These are phyloP conservation scores for Spatholobus suberectus DNA, from an alignment of 306 rosid species.

Conservation along the genomic window DNA sequence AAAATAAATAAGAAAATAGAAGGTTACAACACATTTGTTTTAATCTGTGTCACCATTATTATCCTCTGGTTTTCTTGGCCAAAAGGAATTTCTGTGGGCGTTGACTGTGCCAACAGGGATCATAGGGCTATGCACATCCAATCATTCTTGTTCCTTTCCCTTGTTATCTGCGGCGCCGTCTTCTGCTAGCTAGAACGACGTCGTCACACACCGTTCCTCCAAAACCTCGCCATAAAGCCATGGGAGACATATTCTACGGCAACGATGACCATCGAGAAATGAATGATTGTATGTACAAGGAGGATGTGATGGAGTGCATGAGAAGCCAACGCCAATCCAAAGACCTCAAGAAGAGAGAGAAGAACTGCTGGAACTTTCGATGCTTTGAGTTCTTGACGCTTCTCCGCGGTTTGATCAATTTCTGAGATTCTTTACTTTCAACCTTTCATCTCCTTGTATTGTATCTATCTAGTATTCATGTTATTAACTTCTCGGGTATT, in stretches of 20 bases:
- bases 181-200: too few relatives aligned
- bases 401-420: neutral
- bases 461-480: too few relatives aligned
- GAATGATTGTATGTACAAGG: slow-evolving; percentile 24
- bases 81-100: neutral
- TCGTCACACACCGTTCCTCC: too few relatives aligned
- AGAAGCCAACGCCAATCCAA: slow-evolving; percentile 34
- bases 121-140: neutral
- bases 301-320: slow-evolving; percentile 46
- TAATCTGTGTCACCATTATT: too few relatives aligned
- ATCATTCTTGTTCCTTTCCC: neutral
- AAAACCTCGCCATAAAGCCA: neutral
- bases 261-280: slow-evolving; percentile 41
- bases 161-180: neutral
- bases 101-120: neutral
- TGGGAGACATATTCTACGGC: slow-evolving; percentile 47
- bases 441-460: too few relatives aligned
- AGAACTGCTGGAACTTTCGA: neutral
- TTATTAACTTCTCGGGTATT: too few relatives aligned
- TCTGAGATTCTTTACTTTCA: too few relatives aligned
- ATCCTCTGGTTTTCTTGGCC: too few relatives aligned
- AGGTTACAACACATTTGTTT: too few relatives aligned
- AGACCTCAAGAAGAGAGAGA: slow-evolving; percentile 1
- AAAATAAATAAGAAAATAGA: too few relatives aligned
- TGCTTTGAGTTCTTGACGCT: slow-evolving; percentile 45